Percentiles rank a stretch among this genome's conserved stretches.
Evolutionary conservation across 2,329 filamentous ascomycete species (phyloP).

Genomic region (Alternaria panax): DNA sequence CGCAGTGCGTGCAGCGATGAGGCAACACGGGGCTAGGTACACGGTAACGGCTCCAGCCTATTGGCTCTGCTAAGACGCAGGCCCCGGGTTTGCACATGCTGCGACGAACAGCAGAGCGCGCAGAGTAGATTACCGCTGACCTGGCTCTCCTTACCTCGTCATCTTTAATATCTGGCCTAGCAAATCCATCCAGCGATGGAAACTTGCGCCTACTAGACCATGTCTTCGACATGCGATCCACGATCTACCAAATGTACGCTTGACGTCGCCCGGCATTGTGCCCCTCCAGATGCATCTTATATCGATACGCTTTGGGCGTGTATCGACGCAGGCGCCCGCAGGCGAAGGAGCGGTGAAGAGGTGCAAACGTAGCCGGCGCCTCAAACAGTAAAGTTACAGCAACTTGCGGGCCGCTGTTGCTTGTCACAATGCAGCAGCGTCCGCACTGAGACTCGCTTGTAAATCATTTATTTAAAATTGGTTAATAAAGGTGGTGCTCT

Average conservation of each 20-base stretch:
- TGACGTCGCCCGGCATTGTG: conserved; percentile 36
- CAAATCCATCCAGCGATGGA: conserved; percentile 7
- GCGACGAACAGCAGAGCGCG: conserved; percentile 32
- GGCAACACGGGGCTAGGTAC: conserved; percentile 39
- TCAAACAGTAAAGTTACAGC: conserved; percentile 28
- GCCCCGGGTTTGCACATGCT: conserved; percentile 32
- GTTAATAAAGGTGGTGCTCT: conserved; percentile 1
- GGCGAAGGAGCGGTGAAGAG: conserved; percentile 48
- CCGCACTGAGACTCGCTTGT: conserved; percentile 22
- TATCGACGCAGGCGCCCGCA: conserved; percentile 25
- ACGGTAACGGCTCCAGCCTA: conserved; percentile 23
- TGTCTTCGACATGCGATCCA: conserved; percentile 9
- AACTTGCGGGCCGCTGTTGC: conserved; percentile 34
- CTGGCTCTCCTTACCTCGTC: conserved; percentile 21
- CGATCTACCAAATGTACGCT: conserved; percentile 24
- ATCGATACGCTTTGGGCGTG: conserved; percentile 40
- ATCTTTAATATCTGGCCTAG: conserved; percentile 28
- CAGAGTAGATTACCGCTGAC: conserved; percentile 31
- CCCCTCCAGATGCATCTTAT: conserved; percentile 35
- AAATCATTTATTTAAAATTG: conserved; percentile 13
- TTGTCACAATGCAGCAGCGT: conserved; percentile 28
- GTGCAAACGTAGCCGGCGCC: conserved; percentile 40
- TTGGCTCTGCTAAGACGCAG: conserved; percentile 40
- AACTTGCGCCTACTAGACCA: conserved; percentile 4
- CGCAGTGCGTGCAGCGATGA: conserved; percentile 37